Percentiles rank a stretch among this genome's conserved stretches.
These are phyloP conservation scores for Colletotrichum lini DNA, from an alignment of 2,329 filamentous ascomycete species.

Conservation along the genomic window DNA sequence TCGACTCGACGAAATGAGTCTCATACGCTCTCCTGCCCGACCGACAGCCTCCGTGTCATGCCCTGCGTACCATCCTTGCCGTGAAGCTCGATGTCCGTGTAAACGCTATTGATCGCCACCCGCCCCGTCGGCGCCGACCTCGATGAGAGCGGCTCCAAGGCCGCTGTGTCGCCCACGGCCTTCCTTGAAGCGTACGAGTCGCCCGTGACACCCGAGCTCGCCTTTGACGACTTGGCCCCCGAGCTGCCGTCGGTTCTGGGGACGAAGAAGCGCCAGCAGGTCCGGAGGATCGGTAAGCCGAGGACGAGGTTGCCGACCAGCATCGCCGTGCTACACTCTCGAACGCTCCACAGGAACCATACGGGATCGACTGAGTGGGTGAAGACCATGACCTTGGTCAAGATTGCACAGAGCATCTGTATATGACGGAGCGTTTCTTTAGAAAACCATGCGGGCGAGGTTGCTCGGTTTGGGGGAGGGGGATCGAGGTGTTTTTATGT, in stretches of 20 bases:
- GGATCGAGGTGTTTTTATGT: rapidly evolving
- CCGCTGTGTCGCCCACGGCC: background rate
- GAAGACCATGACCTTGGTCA: constrained; percentile 33
- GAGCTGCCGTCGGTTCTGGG: constrained; percentile 1
- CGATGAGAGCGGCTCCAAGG: background rate
- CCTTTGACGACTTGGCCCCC: background rate
- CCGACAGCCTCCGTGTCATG: background rate
- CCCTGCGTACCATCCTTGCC: constrained; percentile 4
- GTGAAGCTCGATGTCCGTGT: constrained; percentile 22
- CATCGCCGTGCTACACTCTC: constrained; percentile 38
- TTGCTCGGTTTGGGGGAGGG: too few relatives aligned
- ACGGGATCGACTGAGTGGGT: constrained; percentile 15
- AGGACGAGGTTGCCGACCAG: constrained; percentile 39
- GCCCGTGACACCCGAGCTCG: background rate
- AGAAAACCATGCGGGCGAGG: background rate
- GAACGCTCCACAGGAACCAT: constrained; percentile 40
- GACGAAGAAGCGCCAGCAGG: constrained; percentile 27
- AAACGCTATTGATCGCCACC: constrained; percentile 1
- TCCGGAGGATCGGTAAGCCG: constrained; percentile 27
- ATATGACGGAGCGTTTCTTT: background rate
- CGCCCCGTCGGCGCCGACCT: constrained; percentile 14
- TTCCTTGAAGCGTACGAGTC: background rate
- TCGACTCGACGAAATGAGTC: background rate
- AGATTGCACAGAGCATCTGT: constrained; percentile 34
- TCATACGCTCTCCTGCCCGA: constrained; percentile 24